Evolutionary conservation across 805 yeast genomes (phyloP), one percentile per base, ranked within the genome.

Genomic region (Candida dajiaensis): DNA sequence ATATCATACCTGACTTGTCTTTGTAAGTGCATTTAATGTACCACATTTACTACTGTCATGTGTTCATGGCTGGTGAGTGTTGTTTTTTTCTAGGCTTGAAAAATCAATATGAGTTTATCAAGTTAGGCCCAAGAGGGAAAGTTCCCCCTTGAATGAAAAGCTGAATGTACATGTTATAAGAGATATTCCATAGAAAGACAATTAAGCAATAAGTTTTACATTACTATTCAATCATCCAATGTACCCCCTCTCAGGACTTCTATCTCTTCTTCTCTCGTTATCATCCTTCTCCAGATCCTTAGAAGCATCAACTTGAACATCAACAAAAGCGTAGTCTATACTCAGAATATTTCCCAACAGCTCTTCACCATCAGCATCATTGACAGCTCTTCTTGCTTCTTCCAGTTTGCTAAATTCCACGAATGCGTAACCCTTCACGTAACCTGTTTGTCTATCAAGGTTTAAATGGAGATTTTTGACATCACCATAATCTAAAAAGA

Each of bases 361-460:
- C 41, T 64, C 67, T 3, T 55, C 52, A 1, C 66, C 67, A 18
- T 62, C 46, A 1, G 58, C 64, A 3, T 54, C 64, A 4, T 42
- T 38, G 2, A 70, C 56, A 1, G 74, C 72, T 6, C 49, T 47
- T 21, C 54, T 43, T 3, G 74, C 74, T 25, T 68, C 72, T 8
- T 54, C 63, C 6, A 57, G 40, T 1, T 48, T 51, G 2, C 43
- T 53, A 47, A 58, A 73, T 49, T 73, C 75, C 3, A 72, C 48
- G 21, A 73, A 52, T 1, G 71, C 76, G 48, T 74, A 73, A 0
- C 73, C 69, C 50, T 59, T 50, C 5, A 47, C 53, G 28, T 51
- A 53, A 6, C 78, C 78, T 3, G 75, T 64, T 41, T 67, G 67
- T 36, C 72, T 61, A 45, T 72, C 76, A 7, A 70, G 50, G 46